Percentiles rank a stretch among this genome's conserved stretches.
phyloP scores from a whole-genome alignment of 768 basidiomycete genomes.

The Mycena vulgaris region DNA sequence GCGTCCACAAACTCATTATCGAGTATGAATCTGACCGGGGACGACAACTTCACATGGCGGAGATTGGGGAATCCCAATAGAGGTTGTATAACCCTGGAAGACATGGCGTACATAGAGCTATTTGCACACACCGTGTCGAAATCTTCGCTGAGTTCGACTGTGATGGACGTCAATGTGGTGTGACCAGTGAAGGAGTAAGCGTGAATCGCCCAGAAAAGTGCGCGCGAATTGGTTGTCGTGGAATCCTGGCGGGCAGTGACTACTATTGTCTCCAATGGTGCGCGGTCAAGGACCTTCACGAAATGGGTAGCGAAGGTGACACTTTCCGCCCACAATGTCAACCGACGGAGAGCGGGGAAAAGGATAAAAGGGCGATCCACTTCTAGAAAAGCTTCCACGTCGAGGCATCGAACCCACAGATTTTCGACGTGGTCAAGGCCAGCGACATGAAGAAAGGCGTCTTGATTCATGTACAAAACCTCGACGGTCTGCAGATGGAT shows the following conservation, averaged over 20 bases:
- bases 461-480: constrained; percentile 1
- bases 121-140: constrained; percentile 6
- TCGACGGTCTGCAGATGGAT: neutral
- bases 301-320: constrained; percentile 14
- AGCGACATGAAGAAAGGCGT: constrained; percentile 12
- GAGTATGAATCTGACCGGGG: constrained; percentile 12
- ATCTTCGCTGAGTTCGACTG: constrained; percentile 1
- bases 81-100: neutral
- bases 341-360: constrained; percentile 17
- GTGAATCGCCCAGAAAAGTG: constrained; percentile 14
- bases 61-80: constrained; percentile 16
- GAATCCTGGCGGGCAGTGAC: neutral
- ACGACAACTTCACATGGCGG: constrained; percentile 2
- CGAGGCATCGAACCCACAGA: constrained; percentile 4
- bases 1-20: constrained; percentile 14
- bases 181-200: neutral
- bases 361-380: neutral
- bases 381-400: constrained; percentile 5
- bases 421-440: constrained; percentile 6
- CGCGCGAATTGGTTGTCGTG: constrained; percentile 2
- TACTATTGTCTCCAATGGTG: neutral
- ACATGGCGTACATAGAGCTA: constrained; percentile 6
- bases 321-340: neutral
- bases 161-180: constrained; percentile 11
- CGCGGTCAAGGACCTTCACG: neutral